A percentile compares a stretch with the other conserved stretches of the same genome.
phyloP scores from a whole-genome alignment of 495 filamentous ascomycete species.

The Daldinia childiae region DNA sequence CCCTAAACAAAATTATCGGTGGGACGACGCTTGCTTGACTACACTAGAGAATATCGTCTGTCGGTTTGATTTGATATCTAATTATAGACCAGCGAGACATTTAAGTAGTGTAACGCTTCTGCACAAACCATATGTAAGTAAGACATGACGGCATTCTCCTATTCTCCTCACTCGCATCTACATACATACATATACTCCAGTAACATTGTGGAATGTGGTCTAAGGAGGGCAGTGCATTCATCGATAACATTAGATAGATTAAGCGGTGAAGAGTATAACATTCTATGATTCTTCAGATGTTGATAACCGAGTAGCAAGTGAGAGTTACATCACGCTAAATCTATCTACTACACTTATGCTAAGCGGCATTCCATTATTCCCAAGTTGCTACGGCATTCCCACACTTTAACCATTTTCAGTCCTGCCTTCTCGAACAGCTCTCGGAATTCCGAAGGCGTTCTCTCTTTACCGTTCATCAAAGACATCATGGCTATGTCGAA shows the following conservation, averaged over 20 bases:
- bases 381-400: slow-evolving; percentile 38
- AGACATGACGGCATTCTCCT: slow-evolving; percentile 30
- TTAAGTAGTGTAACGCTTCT: slow-evolving; percentile 36
- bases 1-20: slow-evolving; percentile 24
- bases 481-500: slow-evolving; percentile 53
- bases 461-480: slow-evolving; percentile 52
- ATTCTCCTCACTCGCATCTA: neutral
- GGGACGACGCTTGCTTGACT: slow-evolving; percentile 25
- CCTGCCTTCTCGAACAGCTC: slow-evolving; percentile 32
- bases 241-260: slow-evolving; percentile 19
- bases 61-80: slow-evolving; percentile 36
- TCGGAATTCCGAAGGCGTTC: slow-evolving; percentile 51
- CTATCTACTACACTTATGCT: slow-evolving; percentile 11
- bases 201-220: slow-evolving; percentile 27
- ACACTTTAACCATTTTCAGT: slow-evolving; percentile 37
- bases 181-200: slow-evolving; percentile 12
- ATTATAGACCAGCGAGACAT: slow-evolving; percentile 38
- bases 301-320: slow-evolving; percentile 12
- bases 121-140: slow-evolving; percentile 37
- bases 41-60: slow-evolving; percentile 6
- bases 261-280: slow-evolving; percentile 37
- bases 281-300: slow-evolving; percentile 13
- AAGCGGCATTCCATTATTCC: slow-evolving; percentile 40
- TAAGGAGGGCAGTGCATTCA: slow-evolving; percentile 29
- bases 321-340: slow-evolving; percentile 1